Evolutionary conservation across 2,329 filamentous ascomycete genomes (phyloP).

Genomic region (Sphaerulina musiva): DNA sequence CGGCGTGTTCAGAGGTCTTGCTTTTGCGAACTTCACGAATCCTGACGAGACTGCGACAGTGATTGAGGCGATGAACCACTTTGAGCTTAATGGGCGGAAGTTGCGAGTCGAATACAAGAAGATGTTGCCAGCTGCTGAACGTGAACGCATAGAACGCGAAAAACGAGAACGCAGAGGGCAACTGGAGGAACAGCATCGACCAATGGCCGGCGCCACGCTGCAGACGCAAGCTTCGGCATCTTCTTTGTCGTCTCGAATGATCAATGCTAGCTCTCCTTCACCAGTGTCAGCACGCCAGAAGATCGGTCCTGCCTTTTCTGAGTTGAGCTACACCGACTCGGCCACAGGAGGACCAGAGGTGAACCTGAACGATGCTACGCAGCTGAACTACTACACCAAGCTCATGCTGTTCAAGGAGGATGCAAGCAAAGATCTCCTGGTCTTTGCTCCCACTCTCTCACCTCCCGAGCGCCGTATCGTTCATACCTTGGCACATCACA

Average conservation of each 20-base stretch:
- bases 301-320: constrained; percentile 33
- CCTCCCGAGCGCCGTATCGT: constrained; percentile 83
- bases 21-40: constrained; percentile 97
- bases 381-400: constrained; percentile 83
- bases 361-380: constrained; percentile 85
- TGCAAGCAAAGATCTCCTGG: constrained; percentile 65
- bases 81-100: constrained; percentile 91
- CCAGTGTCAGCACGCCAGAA: constrained; percentile 56
- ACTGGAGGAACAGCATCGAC: constrained; percentile 92
- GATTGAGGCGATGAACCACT: constrained; percentile 89
- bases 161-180: constrained; percentile 94
- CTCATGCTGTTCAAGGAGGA: constrained; percentile 84
- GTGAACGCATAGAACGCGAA: constrained; percentile 92
- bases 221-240: constrained; percentile 83
- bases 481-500: constrained; percentile 90
- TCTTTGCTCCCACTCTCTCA: constrained; percentile 73
- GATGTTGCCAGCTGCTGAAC: constrained; percentile 91
- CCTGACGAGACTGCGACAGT: constrained; percentile 88
- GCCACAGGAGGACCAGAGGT: constrained; percentile 50
- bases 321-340: constrained; percentile 17
- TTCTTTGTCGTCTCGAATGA: constrained; percentile 56
- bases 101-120: constrained; percentile 98
- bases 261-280: constrained; percentile 56
- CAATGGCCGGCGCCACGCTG: constrained; percentile 55
- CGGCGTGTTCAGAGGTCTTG: constrained; percentile 88